Evolutionary conservation across 768 basidiomycete genomes (phyloP).

Genomic region (Boletellus sp.): DNA sequence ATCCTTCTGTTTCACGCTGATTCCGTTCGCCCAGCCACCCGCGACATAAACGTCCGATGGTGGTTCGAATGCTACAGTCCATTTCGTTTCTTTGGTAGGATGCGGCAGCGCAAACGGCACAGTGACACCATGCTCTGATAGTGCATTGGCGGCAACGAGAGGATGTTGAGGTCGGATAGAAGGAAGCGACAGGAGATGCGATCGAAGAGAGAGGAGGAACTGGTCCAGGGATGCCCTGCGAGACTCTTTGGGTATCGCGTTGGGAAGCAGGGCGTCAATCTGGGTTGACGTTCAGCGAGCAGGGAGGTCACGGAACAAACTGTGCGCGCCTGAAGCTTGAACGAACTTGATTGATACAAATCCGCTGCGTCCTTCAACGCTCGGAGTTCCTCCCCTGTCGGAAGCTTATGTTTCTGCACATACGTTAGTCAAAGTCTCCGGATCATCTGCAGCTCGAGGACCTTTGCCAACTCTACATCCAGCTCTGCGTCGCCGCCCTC

Average conservation of each 20-base stretch:
- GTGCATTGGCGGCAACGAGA: conserved; percentile 53
- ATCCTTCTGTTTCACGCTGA: conserved; percentile 70
- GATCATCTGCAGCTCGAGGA: background rate
- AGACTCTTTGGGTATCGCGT: conserved; percentile 60
- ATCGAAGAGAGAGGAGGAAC: conserved; percentile 66
- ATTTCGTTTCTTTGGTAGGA: conserved; percentile 77
- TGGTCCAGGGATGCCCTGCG: conserved; percentile 57
- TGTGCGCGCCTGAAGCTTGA: conserved; percentile 71
- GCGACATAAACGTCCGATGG: conserved; percentile 75
- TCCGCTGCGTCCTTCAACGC: conserved; percentile 70
- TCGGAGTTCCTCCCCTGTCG: conserved; percentile 67
- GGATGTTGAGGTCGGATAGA: conserved; percentile 60
- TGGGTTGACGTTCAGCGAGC: conserved; percentile 30
- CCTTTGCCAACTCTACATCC: conserved; percentile 14
- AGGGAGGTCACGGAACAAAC: background rate
- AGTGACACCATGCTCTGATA: conserved; percentile 52
- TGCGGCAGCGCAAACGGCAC: conserved; percentile 69
- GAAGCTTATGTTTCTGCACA: conserved; percentile 42
- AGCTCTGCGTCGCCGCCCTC: background rate
- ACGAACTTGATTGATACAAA: conserved; percentile 72
- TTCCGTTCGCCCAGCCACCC: conserved; percentile 84
- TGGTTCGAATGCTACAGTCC: conserved; percentile 80
- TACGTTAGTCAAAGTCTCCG: background rate
- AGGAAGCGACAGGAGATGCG: conserved; percentile 57
- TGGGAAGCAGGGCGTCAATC: conserved; percentile 80